These are phyloP conservation scores for Coemansia sp. DNA, from an alignment of 192 early-diverging fungal genomes.

Conservation along the genomic window DNA sequence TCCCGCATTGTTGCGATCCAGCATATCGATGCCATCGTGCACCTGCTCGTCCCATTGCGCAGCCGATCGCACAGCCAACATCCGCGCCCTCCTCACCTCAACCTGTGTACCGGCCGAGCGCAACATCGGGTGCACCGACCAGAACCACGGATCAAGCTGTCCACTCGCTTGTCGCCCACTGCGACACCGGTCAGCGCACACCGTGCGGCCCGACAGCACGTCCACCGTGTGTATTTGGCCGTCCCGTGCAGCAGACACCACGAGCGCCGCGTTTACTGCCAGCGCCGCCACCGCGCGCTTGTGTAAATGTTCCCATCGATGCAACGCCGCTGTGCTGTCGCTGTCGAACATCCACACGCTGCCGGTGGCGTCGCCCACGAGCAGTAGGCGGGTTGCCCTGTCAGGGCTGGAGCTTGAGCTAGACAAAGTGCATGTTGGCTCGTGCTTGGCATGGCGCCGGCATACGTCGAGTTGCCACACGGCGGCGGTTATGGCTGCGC, in stretches of 20 bases:
- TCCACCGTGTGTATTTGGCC: conserved; percentile 31
- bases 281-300: conserved; percentile 28
- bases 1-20: conserved; percentile 10
- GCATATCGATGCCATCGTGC: conserved; percentile 10
- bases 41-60: conserved; percentile 23
- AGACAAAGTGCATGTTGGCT: neutral
- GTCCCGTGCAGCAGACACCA: conserved; percentile 36
- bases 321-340: conserved; percentile 3
- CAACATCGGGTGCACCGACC: conserved; percentile 31
- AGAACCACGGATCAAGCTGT: conserved; percentile 29
- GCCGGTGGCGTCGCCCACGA: conserved; percentile 34
- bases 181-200: conserved; percentile 21
- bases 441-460: neutral
- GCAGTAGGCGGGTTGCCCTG: conserved; percentile 22
- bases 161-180: conserved; percentile 12
- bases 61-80: conserved; percentile 16
- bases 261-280: conserved; percentile 16
- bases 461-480: conserved; percentile 10
- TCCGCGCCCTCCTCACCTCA: conserved; percentile 17
- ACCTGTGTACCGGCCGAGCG: conserved; percentile 5
- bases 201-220: conserved; percentile 13
- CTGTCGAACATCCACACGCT: conserved; percentile 31
- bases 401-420: neutral
- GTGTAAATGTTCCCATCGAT: conserved; percentile 31
- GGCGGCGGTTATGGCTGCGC: conserved; percentile 12